A percentile compares a stretch with the other conserved stretches of the same genome.
These are phyloP conservation scores for Penicillium roqueforti DNA, from an alignment of 495 filamentous ascomycete genomes.

Conservation along the genomic window DNA sequence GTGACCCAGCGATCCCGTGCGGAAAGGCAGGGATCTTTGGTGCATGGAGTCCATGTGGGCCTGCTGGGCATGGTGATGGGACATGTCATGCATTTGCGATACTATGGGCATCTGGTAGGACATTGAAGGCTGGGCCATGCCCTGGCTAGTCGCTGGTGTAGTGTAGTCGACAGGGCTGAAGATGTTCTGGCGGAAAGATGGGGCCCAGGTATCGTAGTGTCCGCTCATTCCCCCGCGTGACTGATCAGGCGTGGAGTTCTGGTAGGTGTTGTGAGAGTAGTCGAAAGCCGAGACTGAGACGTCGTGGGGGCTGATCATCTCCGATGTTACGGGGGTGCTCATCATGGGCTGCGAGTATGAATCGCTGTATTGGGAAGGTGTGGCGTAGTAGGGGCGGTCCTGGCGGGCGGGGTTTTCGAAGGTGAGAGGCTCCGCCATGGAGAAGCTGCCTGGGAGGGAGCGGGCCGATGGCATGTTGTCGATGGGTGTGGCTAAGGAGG, in stretches of 20 bases:
- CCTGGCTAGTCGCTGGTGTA: constrained; percentile 18
- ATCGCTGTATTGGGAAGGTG: constrained; percentile 33
- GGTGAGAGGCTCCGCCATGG: constrained; percentile 30
- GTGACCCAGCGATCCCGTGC: constrained; percentile 34
- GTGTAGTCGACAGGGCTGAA: constrained; percentile 38
- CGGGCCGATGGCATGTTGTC: constrained; percentile 20
- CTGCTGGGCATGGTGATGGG: constrained; percentile 19
- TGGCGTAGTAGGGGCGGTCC: constrained; percentile 31
- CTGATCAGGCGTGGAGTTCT: constrained; percentile 25
- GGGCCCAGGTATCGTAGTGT: constrained; percentile 36
- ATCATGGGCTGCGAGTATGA: constrained; percentile 34
- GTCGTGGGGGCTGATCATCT: constrained; percentile 33
- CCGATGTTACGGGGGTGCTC: constrained; percentile 28
- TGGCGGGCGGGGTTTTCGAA: constrained; percentile 30
- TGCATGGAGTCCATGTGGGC: constrained; percentile 20
- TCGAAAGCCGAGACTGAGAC: constrained; percentile 29
- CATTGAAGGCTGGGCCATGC: constrained; percentile 25
- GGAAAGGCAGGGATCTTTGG: constrained; percentile 27
- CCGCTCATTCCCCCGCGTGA: constrained; percentile 15
- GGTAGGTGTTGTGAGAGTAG: constrained; percentile 30
- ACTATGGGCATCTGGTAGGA: constrained; percentile 35
- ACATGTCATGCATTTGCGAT: constrained; percentile 30
- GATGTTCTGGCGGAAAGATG: constrained; percentile 40
- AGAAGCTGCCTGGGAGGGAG: constrained; percentile 25
- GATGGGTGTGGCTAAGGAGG: constrained; percentile 29